These are phyloP conservation scores for Tricladium varicosporioides DNA, from an alignment of 2,329 filamentous ascomycete genomes.

Conservation along the genomic window DNA sequence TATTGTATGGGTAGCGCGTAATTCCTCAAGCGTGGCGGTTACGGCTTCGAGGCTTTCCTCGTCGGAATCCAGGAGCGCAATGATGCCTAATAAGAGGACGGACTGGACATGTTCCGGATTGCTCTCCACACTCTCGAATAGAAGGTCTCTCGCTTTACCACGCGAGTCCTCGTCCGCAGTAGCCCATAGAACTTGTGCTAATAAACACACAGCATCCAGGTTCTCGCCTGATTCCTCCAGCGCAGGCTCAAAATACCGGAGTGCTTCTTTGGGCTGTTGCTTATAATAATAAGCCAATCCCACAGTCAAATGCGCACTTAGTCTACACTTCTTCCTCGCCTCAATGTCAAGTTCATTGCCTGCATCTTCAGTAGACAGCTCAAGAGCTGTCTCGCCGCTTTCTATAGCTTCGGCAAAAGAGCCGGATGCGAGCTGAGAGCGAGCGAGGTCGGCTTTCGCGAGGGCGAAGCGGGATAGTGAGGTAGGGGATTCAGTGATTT, in stretches of 20 bases:
- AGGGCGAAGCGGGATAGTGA: slow-evolving; percentile 76
- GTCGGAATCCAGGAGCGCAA: slow-evolving; percentile 79
- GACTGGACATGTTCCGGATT: slow-evolving; percentile 75
- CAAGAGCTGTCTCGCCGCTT: slow-evolving; percentile 76
- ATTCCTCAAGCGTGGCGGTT: slow-evolving; percentile 67
- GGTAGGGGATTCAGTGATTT: slow-evolving; percentile 73
- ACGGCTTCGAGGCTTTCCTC: slow-evolving; percentile 78
- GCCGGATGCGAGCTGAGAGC: slow-evolving; percentile 72
- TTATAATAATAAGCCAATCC: slow-evolving; percentile 79
- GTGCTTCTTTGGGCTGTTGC: slow-evolving; percentile 63
- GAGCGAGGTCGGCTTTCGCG: slow-evolving; percentile 81
- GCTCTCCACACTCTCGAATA: slow-evolving; percentile 77
- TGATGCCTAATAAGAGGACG: slow-evolving; percentile 76
- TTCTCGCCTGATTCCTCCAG: slow-evolving; percentile 73
- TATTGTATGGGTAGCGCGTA: slow-evolving; percentile 67
- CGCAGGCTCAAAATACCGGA: slow-evolving; percentile 77
- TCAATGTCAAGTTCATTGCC: slow-evolving; percentile 64
- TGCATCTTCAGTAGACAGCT: slow-evolving; percentile 71
- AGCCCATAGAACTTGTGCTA: slow-evolving; percentile 92
- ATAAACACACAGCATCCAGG: slow-evolving; percentile 80
- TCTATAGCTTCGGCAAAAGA: slow-evolving; percentile 69
- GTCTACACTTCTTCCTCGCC: slow-evolving; percentile 65
- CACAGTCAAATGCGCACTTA: slow-evolving; percentile 83
- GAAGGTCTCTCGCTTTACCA: slow-evolving; percentile 71
- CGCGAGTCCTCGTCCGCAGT: slow-evolving; percentile 74